Evolutionary conservation across 495 filamentous ascomycete species (phyloP).

Genomic region (Hypoxylon rickii): DNA sequence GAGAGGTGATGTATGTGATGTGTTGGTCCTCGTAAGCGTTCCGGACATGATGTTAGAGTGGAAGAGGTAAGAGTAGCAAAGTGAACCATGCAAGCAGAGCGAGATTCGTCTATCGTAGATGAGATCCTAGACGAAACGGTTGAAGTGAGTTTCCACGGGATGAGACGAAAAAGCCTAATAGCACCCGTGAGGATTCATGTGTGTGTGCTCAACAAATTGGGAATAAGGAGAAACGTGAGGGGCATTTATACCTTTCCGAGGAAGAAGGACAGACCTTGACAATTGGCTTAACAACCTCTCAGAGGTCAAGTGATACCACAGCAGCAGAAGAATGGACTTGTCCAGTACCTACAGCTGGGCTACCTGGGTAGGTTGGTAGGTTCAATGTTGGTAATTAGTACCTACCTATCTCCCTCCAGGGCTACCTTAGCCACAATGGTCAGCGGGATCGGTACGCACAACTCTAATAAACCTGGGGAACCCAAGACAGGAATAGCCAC

Average conservation of each 20-base stretch:
- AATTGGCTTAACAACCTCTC: slow-evolving; percentile 7
- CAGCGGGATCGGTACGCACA: slow-evolving; percentile 33
- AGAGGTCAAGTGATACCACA: slow-evolving; percentile 11
- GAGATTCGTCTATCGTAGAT: background rate
- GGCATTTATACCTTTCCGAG: slow-evolving; percentile 17
- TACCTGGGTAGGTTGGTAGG: too few relatives aligned
- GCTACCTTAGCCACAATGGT: slow-evolving; percentile 12
- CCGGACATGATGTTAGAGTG: slow-evolving; percentile 32
- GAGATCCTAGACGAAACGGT: background rate
- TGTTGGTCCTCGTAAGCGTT: slow-evolving; percentile 22
- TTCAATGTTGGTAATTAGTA: too few relatives aligned
- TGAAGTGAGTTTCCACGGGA: background rate
- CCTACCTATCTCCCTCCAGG: too few relatives aligned
- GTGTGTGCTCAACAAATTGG: background rate
- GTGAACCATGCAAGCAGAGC: background rate
- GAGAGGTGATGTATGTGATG: slow-evolving; percentile 2
- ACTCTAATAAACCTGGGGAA: slow-evolving; percentile 20
- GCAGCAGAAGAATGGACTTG: background rate
- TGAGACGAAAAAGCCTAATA: slow-evolving; percentile 21
- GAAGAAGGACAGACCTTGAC: slow-evolving; percentile 14
- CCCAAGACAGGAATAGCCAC: slow-evolving; percentile 16
- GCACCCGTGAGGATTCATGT: slow-evolving; percentile 5
- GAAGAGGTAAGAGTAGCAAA: background rate
- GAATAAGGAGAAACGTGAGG: background rate
- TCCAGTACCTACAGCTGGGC: too few relatives aligned